Conservation (phyloP, 257 asterid species). For the Solanum etuberosum region DNA sequence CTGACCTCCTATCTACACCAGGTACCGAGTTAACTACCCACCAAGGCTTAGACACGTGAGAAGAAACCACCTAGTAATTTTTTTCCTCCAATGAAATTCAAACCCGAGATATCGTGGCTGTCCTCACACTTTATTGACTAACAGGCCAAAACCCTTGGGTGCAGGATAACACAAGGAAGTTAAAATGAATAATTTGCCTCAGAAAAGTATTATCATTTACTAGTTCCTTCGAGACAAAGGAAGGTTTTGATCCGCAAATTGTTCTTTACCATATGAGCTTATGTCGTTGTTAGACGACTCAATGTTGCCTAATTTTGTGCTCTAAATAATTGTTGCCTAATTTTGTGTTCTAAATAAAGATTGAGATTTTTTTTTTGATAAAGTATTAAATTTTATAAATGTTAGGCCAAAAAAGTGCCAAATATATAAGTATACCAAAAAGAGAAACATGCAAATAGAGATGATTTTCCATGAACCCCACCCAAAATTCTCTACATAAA, state of each 20-base stretch:
- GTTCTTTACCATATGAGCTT: neutral
- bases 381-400: neutral
- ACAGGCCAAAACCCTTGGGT: neutral
- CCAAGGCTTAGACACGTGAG: neutral
- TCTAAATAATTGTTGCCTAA: too few species aligned
- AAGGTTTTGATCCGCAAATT: neutral
- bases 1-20: neutral
- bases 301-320: neutral
- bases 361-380: neutral
- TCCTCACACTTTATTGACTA: neutral
- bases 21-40: neutral
- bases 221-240: neutral
- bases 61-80: neutral
- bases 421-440: neutral
- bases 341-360: neutral
- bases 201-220: neutral
- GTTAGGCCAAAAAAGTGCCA: neutral
- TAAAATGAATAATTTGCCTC: neutral
- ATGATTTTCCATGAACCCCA: neutral
- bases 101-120: neutral
- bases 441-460: neutral
- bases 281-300: neutral
- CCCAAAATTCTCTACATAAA: neutral
- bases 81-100: neutral
- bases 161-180: neutral